A percentile compares a stretch with the other conserved stretches of the same genome.
Evolutionary conservation across 305 asterid species (phyloP).

Genomic region (Fraxinus nigra): DNA sequence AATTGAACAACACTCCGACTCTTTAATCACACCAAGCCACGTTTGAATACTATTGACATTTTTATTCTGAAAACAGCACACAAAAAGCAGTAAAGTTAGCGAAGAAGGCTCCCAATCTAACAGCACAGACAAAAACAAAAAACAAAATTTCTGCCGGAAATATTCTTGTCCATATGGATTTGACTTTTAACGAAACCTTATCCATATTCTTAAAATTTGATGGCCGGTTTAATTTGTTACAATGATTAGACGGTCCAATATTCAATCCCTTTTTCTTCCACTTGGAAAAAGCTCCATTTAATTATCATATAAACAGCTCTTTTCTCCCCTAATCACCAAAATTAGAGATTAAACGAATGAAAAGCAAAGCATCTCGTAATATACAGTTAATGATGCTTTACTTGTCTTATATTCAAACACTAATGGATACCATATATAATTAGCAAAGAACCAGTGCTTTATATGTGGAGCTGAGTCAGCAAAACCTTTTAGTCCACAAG

Average conservation of each 20-base stretch:
- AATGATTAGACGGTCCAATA: conserved; percentile 24
- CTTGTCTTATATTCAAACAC: not conserved
- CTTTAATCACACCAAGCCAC: too few relatives aligned
- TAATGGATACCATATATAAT: conserved; percentile 1
- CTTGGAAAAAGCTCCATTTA: conserved; percentile 13
- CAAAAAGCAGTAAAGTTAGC: not conserved
- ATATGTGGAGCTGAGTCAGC: conserved; percentile 40
- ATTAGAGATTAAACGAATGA: conserved; percentile 11
- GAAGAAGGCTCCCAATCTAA: not conserved
- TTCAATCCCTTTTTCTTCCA: conserved; percentile 22
- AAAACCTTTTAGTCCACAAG: conserved; percentile 20
- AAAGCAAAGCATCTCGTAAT: conserved; percentile 13
- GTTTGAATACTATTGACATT: too few relatives aligned
- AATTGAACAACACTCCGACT: not conserved
- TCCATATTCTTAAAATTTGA: too few relatives aligned
- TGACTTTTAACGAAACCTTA: too few relatives aligned
- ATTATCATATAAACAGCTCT: conserved; percentile 15
- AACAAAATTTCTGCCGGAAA: too few relatives aligned
- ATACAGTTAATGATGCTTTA: not conserved
- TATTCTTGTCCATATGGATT: too few relatives aligned
- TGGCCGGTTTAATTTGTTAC: conserved; percentile 13
- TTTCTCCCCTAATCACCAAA: conserved; percentile 15
- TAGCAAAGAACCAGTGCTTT: not conserved
- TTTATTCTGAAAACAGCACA: not conserved
- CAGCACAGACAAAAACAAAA: not conserved